Base-by-base conservation (phyloP, 176 grass and related monocot species). In the Cenchrus fungigraminus region DNA sequence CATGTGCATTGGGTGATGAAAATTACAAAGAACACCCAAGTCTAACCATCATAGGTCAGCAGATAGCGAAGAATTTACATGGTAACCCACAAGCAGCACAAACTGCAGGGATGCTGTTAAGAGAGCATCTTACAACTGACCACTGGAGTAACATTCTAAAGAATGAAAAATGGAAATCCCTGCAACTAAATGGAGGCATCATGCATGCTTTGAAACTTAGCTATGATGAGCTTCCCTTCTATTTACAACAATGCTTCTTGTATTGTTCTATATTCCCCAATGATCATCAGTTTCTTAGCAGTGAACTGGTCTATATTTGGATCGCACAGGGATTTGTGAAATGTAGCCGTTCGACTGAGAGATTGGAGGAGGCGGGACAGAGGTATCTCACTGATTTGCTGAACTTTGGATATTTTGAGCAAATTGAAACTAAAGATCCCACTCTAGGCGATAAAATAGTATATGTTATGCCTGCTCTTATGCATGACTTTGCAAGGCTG, bases 311-410 rank as follows among this genome's bases (percentile, higher is more conserved):
- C 7, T 20, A 10, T 12, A n/a, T 68, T 12, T 94, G 92, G 92
- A 89, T 91, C 13, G 69, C 89, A 53, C 87, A 88, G 68, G 78
- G 82, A 49, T 90, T 80, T 73, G 71, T 95, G 28, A 19, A 74
- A 6, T 44, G 8, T 6, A 0, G 60, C 70, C 13, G 43, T 7
- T 2, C 10, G 0, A 15, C 4, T 1, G 46, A 49, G 17, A 76
- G 10, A 56, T 42, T 88, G 22, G 87, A 92, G 15, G 79, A 90
- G 9, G 86, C 20, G 66, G 92, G 87, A 50, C 51, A 4, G 2
- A 0, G 42, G 6, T 88, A 86, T 71, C 49, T 95, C 3, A 15
- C 76, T 12, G 28, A 19, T 29, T 66, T 95, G 53, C 25, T 92
- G 4, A 50, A 84, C 17, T 50, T 20, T 4, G 46, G 85, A 0